Evolutionary conservation across 1,284 basidiomycete species (phyloP).

Genomic region (Cryptococcus amylolentus): DNA sequence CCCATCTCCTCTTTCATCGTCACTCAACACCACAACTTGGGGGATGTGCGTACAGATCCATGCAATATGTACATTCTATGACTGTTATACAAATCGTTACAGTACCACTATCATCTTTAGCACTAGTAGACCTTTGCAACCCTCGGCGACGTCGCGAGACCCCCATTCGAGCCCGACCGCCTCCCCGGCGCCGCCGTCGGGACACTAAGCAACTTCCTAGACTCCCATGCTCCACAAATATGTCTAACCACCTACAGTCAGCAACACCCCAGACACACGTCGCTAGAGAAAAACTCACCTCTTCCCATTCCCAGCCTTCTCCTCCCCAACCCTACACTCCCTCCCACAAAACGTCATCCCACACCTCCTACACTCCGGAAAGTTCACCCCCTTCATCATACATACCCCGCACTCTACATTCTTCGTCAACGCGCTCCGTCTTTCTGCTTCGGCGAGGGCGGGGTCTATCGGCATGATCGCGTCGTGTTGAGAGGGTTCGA

Average conservation of each 20-base stretch:
- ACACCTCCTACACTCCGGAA: conserved; percentile 45
- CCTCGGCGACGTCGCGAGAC: too few relatives aligned
- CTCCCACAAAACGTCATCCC: conserved; percentile 43
- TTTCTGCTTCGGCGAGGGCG: conserved; percentile 36
- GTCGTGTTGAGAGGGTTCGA: conserved; percentile 17
- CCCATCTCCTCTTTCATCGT: too few relatives aligned
- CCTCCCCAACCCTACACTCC: conserved; percentile 34
- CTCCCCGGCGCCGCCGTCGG: too few relatives aligned
- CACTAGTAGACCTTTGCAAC: too few relatives aligned
- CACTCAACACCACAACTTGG: too few relatives aligned
- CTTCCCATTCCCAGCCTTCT: conserved; percentile 41
- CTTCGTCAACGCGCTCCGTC: conserved; percentile 38
- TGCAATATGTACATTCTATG: too few relatives aligned
- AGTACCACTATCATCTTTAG: too few relatives aligned
- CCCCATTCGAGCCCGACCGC: too few relatives aligned
- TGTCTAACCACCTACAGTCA: conserved; percentile 18
- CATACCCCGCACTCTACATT: conserved; percentile 42
- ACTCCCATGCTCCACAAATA: conserved; percentile 37
- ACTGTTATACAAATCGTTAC: too few relatives aligned
- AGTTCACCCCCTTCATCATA: conserved; percentile 38
- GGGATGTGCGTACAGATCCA: too few relatives aligned
- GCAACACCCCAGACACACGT: too few relatives aligned
- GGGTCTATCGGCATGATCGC: conserved; percentile 36
- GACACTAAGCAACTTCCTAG: conserved; percentile 14
- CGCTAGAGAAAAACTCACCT: conserved; percentile 18